Conservation (phyloP, 306 rosid species). For the Rubus idaeus region DNA sequence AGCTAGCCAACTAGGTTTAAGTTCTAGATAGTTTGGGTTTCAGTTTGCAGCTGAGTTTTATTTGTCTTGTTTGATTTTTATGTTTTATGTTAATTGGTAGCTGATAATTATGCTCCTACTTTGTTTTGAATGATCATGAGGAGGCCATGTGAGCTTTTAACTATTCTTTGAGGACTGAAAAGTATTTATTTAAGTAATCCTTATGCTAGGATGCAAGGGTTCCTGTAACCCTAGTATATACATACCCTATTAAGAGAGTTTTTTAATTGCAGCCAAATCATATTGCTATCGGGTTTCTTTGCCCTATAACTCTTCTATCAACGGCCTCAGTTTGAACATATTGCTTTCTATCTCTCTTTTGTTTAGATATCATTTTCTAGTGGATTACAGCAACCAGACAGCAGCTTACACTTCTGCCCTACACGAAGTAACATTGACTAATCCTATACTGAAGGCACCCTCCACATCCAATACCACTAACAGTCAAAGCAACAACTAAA, state of each 20-base stretch:
- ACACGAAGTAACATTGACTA: neutral
- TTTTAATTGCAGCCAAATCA: neutral
- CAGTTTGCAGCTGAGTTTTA: neutral
- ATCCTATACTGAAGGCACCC: neutral
- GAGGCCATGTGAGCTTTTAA: neutral
- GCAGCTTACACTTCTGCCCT: neutral
- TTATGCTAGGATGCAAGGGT: neutral
- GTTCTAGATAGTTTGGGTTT: neutral
- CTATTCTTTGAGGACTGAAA: neutral
- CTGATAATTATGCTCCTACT: neutral
- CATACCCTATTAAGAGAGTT: neutral
- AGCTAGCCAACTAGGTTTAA: neutral
- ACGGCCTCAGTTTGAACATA: neutral
- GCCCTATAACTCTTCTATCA: neutral
- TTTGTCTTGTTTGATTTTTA: neutral
- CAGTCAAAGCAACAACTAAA: conserved; percentile 1
- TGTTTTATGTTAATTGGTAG: neutral
- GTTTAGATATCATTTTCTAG: neutral
- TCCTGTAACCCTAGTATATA: neutral
- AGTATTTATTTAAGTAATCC: neutral
- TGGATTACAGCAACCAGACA: conserved; percentile 1
- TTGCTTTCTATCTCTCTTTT: conserved; percentile 2
- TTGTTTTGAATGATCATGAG: neutral
- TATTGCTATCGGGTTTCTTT: neutral
- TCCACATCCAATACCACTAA: neutral